phyloP scores from a whole-genome alignment of 441 rosid species.

The Metrosideros polymorpha region DNA sequence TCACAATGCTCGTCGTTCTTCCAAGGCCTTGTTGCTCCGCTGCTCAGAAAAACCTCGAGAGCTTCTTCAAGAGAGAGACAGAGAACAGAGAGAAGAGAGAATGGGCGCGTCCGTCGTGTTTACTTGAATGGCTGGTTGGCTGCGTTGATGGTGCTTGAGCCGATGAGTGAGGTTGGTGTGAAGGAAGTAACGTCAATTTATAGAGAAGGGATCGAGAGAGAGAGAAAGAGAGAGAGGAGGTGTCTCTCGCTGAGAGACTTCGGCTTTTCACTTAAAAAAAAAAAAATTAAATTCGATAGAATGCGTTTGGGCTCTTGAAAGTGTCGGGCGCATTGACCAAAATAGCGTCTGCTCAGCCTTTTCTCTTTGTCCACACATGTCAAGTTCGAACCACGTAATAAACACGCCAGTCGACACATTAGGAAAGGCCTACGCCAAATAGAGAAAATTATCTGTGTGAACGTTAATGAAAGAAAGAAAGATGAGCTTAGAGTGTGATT shows the following conservation, averaged over 20 bases:
- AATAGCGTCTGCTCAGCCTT: neutral
- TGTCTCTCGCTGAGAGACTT: conserved; percentile 3
- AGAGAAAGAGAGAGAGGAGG: neutral
- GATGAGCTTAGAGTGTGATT: neutral
- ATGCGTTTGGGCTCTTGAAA: neutral
- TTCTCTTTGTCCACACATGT: neutral
- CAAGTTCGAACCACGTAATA: neutral
- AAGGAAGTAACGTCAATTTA: neutral
- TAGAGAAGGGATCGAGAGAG: neutral
- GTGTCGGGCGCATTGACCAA: neutral
- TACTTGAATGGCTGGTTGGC: neutral
- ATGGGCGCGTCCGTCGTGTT: neutral
- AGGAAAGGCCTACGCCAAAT: neutral
- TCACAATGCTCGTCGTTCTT: neutral
- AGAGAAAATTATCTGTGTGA: neutral
- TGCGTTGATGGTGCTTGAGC: neutral
- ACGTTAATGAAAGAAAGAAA: too few species aligned
- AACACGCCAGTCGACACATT: neutral
- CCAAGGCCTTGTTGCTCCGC: neutral
- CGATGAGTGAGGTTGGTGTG: neutral
- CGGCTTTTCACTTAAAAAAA: neutral
- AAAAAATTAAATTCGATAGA: neutral
- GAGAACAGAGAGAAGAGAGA: neutral
- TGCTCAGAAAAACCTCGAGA: neutral
- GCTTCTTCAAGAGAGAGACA: neutral